These are phyloP conservation scores for Cladosporium cucumerinum DNA, from an alignment of 2,329 filamentous ascomycete species.

Conservation along the genomic window DNA sequence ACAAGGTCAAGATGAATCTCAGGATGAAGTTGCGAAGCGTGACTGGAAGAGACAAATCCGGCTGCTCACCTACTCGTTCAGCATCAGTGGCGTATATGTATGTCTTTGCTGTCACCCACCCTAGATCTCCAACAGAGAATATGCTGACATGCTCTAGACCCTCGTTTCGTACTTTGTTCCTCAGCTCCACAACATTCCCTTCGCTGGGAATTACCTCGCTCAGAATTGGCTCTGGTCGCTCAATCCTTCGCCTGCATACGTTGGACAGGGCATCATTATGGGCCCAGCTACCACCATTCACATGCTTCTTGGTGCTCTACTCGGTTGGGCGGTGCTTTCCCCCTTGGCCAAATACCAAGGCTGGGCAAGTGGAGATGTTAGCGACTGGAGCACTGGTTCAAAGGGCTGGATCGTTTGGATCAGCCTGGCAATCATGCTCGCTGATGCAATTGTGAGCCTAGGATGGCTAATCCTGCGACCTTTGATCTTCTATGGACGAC, in stretches of 20 bases:
- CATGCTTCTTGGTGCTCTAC: conserved; percentile 84
- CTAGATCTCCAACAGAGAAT: background rate
- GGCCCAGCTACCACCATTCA: conserved; percentile 90
- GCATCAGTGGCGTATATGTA: conserved; percentile 53
- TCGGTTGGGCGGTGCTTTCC: conserved; percentile 89
- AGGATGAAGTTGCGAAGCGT: conserved; percentile 24
- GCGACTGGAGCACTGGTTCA: conserved; percentile 86
- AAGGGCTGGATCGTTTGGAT: conserved; percentile 99
- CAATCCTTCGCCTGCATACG: conserved; percentile 94
- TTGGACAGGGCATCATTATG: conserved; percentile 98
- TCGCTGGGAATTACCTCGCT: conserved; percentile 74
- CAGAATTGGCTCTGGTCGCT: conserved; percentile 88
- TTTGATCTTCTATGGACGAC: conserved; percentile 47
- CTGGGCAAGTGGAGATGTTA: conserved; percentile 85
- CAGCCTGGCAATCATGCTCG: conserved; percentile 92
- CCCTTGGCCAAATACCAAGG: conserved; percentile 79
- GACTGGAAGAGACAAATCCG: conserved; percentile 63
- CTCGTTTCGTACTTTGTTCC: conserved; percentile 88
- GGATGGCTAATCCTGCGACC: conserved; percentile 71
- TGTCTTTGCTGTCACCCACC: conserved; percentile 23
- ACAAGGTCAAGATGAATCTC: background rate
- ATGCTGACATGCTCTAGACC: conserved; percentile 53
- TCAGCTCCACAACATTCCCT: conserved; percentile 75
- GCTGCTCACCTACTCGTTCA: conserved; percentile 58
- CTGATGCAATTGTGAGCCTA: conserved; percentile 85